A percentile compares a stretch with the other conserved stretches of the same genome.
Evolutionary conservation across 1,139 yeast genomes (phyloP).

Genomic region (Taphrina confusa): DNA sequence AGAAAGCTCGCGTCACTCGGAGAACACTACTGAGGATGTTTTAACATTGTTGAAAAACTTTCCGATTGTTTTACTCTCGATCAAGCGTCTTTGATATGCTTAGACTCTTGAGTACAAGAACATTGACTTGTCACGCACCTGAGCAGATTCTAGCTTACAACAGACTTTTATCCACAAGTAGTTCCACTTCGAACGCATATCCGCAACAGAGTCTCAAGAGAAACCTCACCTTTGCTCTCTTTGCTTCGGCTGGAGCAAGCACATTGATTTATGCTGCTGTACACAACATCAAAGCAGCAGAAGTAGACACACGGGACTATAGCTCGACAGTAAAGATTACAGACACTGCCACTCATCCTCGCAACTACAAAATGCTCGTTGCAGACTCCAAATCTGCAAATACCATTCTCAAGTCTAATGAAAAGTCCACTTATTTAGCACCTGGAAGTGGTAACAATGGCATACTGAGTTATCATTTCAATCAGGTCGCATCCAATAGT

Average conservation of each 20-base stretch:
- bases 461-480: constrained; percentile 84
- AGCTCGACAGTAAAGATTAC: constrained; percentile 8
- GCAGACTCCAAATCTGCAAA: constrained; percentile 18
- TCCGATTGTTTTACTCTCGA: no score
- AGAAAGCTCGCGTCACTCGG: no score
- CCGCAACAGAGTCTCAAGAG: background rate
- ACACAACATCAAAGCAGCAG: background rate
- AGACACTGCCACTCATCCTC: constrained; percentile 29
- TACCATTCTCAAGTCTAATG: constrained; percentile 12
- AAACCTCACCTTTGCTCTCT: background rate
- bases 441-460: constrained; percentile 50
- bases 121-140: no score
- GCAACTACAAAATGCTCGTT: constrained; percentile 25
- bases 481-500: constrained; percentile 85
- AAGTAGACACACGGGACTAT: background rate
- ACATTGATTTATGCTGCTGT: background rate
- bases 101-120: no score
- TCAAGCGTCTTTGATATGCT: no score
- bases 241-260: background rate
- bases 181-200: no score
- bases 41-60: no score
- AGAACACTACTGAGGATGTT: no score
- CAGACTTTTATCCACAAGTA: no score
- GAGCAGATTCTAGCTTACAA: no score
- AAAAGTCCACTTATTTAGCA: background rate